These are phyloP conservation scores for Colletotrichum falcatum DNA, from an alignment of 2,329 filamentous ascomycete genomes.

Conservation along the genomic window DNA sequence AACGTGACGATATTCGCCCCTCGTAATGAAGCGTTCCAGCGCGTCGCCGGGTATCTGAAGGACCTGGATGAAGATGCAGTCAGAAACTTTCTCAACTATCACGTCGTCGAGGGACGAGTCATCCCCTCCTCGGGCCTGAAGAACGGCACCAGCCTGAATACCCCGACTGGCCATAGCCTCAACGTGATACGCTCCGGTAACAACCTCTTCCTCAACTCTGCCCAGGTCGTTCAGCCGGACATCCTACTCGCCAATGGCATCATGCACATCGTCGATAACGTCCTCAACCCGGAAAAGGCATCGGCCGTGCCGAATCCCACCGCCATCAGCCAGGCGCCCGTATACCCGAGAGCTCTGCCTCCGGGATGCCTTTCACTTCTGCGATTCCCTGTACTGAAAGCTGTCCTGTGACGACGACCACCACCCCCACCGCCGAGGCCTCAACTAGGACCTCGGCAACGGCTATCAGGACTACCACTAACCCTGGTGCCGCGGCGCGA, in stretches of 20 bases:
- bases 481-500: constrained; percentile 22
- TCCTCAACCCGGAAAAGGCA: constrained; percentile 58
- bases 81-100: constrained; percentile 64
- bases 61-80: constrained; percentile 56
- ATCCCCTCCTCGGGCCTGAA: constrained; percentile 60
- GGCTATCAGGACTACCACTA: constrained; percentile 46
- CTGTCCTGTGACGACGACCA: constrained; percentile 52
- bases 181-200: constrained; percentile 55
- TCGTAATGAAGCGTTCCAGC: constrained; percentile 62
- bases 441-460: constrained; percentile 43
- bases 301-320: constrained; percentile 52
- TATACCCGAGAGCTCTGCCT: constrained; percentile 44
- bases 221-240: constrained; percentile 64
- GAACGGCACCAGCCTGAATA: constrained; percentile 46
- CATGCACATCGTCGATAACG: constrained; percentile 67
- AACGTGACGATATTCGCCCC: constrained; percentile 69
- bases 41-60: constrained; percentile 57
- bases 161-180: constrained; percentile 57
- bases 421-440: constrained; percentile 38
- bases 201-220: constrained; percentile 65
- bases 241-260: constrained; percentile 69
- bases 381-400: constrained; percentile 56
- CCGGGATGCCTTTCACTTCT: constrained; percentile 53
- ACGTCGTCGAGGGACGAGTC: constrained; percentile 66
- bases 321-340: constrained; percentile 51